Base-by-base conservation (phyloP, 2,329 filamentous ascomycete genomes). In the Trichoderma koningii region DNA sequence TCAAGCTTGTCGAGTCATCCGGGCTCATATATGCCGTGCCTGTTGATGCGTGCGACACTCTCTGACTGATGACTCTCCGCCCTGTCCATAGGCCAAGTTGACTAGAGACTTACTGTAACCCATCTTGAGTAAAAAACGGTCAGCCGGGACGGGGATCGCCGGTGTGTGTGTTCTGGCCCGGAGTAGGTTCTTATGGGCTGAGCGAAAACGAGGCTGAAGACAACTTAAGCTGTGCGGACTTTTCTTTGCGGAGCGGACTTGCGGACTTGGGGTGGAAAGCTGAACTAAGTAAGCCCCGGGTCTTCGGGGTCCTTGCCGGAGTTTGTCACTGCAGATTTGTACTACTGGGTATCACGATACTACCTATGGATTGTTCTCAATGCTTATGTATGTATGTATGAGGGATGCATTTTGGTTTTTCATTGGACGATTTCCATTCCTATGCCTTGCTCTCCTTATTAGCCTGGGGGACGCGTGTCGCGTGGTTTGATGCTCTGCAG, bases 231-330 rank as follows among this genome's bases (percentile, higher is more conserved):
- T 12, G 66, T 64, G 72, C 72, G 70, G 71, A 70, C 21, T 23
- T 23, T 23, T 23, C 61, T 69, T 74, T 52, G 50, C 50, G 50
- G 50, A 52, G 71, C 72, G 73, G 73, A 74, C 59, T 73, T 74
- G 72, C 64, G 64, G 64, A 66, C 26, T 63, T 66, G 64, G 14
- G 17, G 17, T 38, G 55, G 48, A 34, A 34, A 10, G 30, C 9
- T 10, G 30, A 34, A 30, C 28, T 30, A 30, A 23, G 21, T 23
- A 3, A 34, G 55, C 38, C 70, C 59, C 41, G 59, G 50, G 26
- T 62, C 41, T 47, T 26, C 48, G 47, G 59, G 34, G 50, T n/a
- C 21, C 53, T 50, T 42, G 53, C 34, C 14, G 28, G 57, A 30
- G 34, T 62, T 52, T 52, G 55, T 34, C 38, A 44, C 23, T n/a